Percentiles rank a stretch among this genome's conserved stretches.
These are phyloP conservation scores for Dactylis glomerata DNA, from an alignment of 176 grass and related monocot species.

Conservation along the genomic window DNA sequence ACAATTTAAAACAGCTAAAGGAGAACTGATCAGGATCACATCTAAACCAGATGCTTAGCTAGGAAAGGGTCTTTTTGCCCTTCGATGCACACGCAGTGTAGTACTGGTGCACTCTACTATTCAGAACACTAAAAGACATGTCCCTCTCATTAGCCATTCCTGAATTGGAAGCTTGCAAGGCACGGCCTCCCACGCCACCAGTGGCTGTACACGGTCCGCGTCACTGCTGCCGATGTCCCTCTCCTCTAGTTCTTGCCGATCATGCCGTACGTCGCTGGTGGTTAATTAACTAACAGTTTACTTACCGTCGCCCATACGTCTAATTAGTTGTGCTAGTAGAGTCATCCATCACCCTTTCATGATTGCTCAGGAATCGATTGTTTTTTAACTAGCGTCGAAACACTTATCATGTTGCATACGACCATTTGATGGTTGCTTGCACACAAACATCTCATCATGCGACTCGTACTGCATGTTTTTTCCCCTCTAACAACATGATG, in stretches of 20 bases:
- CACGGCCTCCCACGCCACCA: conserved; percentile 21
- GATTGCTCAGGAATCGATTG: neutral
- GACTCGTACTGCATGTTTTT: conserved; percentile 7
- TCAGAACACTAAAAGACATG: neutral
- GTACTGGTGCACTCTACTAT: conserved; percentile 11
- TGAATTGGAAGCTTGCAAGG: conserved; percentile 45
- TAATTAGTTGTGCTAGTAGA: neutral
- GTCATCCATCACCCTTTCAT: neutral
- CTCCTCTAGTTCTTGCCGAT: neutral
- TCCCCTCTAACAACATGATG: neutral
- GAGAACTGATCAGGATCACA: neutral
- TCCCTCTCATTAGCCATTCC: conserved; percentile 33
- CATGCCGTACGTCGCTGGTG: neutral
- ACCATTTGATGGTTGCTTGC: conserved; percentile 42
- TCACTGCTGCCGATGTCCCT: neutral
- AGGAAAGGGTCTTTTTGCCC: neutral
- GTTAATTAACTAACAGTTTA: neutral
- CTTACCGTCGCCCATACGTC: neutral
- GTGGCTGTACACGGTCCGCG: conserved; percentile 18
- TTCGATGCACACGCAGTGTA: neutral
- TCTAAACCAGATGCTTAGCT: neutral
- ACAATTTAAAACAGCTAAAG: neutral
- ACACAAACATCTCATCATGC: conserved; percentile 41
- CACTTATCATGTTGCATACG: neutral
- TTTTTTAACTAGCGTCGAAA: neutral